Evolutionary conservation across 1,284 basidiomycete species (phyloP), one percentile per base, ranked within the genome.

Genomic region (Neonothopanus nambi): DNA sequence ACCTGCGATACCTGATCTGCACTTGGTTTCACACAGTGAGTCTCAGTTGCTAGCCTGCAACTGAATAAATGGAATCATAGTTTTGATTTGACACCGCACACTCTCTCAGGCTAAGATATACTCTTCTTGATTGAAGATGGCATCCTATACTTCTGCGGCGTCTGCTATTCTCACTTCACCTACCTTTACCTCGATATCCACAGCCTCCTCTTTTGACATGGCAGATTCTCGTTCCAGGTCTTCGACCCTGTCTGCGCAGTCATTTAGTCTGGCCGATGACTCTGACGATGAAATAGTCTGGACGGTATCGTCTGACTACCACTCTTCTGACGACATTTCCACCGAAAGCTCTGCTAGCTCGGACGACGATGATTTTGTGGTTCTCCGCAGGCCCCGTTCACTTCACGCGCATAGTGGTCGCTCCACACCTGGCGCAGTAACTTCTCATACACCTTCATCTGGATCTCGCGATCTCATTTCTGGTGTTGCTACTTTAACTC

Each of bases 241-340:
- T 17, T 63, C 60, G 1, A 56, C 55, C 35, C 41, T 53, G 39
- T 61, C 62, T 36, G 51, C 52, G 17, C 56, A 48, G 21, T 40
- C 55, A 5, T 45, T 59, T 17, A 53, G 57, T 37, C 41, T 54
- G 24, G 46, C 42, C 28, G 59, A 67, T 45, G 65, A 67, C 23
- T 77, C 75, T 15, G 82, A 80, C 56, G 81, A 85, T 55, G 80
- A 84, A 62, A 80, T 85, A 50, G 77, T 85, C 21, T 84, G 78
- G 72, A 69, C 76, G 6, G 67, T 66, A 17, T 57, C 57, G 33
- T 60, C 61, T 3, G 48, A 47, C 36, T 54, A 50, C 21, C 49
- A 39, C 26, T 67, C 68, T 21, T 60, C 63, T 8, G 62, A 60
- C 15, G 60, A 61, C 5, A 53, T 56, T 18, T 63, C 61, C 3